Base-by-base conservation (phyloP, 345 rosid genomes). In the Mallotus nudiflorus region DNA sequence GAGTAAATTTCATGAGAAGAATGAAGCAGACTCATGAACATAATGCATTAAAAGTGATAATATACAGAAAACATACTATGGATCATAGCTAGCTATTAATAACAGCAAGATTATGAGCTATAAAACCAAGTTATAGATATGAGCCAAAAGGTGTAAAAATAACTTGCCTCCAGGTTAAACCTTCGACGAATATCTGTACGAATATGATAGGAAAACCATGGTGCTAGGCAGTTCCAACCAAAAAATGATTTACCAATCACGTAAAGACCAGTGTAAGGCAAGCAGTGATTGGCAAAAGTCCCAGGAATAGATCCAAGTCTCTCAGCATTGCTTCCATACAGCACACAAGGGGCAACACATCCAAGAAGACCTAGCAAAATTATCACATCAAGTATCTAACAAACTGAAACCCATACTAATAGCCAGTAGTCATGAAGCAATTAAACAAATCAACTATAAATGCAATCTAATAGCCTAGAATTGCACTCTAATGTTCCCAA, bases 91-190 rank as follows among this genome's bases (percentile, higher is more conserved):
- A 33, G 37, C 4, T 33, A 33, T 33, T 33, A 33, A 6, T 37
- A 1, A 51, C 11, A 37, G 39, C 44, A 52, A 49, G 65, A 6
- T 15, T 3, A 15, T 5, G 19, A 62, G 10, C 25, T 15, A 37
- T 15, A 35, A 16, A 28, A 51, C 37, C 45, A 19, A 24, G 37
- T 20, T 46, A 68, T 24, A 74, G 55, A 33, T 52, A 29, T 1
- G 66, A 31, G 58, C 48, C 25, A 20, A 45, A 49, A 35, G 71
- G 28, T 35, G 29, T 3, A 54, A 54, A 49, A 72, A 63, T 24
- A 48, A 73, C 85, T 80, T 82, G 77, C 98, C 97, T 91, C 97
- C n/a, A 94, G 85, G 82, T 94, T 94, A 68, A 90, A 94, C 83
- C 82, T 87, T 33, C 85, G 75, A 16, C 98, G 95, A 35, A 90